phyloP scores from a whole-genome alignment of 208 protist genomes.

The Trypanosoma rangeli region DNA sequence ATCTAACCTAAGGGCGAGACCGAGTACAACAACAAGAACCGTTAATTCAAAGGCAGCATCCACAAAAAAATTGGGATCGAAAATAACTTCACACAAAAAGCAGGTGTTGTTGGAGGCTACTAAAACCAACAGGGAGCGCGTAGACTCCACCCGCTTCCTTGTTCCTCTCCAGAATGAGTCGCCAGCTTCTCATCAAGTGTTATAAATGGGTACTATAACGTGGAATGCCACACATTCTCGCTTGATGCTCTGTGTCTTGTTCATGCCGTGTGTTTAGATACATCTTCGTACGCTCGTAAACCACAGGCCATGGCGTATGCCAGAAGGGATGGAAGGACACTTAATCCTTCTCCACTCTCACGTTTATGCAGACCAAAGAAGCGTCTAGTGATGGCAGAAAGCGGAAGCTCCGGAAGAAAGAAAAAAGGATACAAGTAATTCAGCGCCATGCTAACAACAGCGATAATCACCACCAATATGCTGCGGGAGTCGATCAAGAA shows the following conservation, averaged over 20 bases:
- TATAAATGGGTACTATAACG: neutral
- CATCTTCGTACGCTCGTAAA: conserved; percentile 17
- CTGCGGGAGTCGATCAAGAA: conserved; percentile 20
- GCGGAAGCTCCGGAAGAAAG: conserved; percentile 16
- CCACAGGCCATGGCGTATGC: conserved; percentile 11
- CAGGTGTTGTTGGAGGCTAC: conserved; percentile 4
- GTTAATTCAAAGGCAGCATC: conserved; percentile 25
- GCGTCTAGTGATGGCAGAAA: neutral
- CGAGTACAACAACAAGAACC: conserved; percentile 16
- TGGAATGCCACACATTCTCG: neutral
- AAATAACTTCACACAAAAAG: conserved; percentile 14
- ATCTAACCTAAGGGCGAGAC: conserved; percentile 19
- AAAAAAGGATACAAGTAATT: conserved; percentile 25
- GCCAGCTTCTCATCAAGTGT: neutral
- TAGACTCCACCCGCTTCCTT: neutral
- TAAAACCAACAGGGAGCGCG: neutral
- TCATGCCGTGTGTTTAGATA: neutral
- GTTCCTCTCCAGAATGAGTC: neutral
- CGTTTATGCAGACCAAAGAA: conserved; percentile 20
- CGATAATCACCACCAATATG: conserved; percentile 13
- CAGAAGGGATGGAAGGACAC: conserved; percentile 7
- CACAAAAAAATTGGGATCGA: conserved; percentile 5
- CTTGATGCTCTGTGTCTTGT: neutral
- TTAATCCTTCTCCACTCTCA: neutral
- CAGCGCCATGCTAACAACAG: conserved; percentile 8